A percentile compares a stretch with the other conserved stretches of the same genome.
phyloP scores from a whole-genome alignment of 2,329 filamentous ascomycete genomes.

The Westerdykella ornata region DNA sequence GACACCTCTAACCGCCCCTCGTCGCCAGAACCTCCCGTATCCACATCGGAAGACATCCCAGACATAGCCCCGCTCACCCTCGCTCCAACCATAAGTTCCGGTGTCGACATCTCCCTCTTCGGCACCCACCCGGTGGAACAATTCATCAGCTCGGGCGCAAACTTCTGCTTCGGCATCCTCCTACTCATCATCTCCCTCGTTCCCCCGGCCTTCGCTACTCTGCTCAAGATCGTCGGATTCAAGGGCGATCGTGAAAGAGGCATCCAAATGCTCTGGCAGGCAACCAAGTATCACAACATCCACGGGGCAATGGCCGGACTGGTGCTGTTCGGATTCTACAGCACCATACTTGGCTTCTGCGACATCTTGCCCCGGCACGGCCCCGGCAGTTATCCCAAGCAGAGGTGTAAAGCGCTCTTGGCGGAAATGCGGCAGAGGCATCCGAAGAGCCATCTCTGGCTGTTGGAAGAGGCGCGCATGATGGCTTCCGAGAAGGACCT shows the following conservation, averaged over 20 bases:
- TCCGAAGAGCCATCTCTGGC: constrained; percentile 77
- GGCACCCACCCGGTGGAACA: constrained; percentile 66
- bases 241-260: constrained; percentile 79
- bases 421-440: constrained; percentile 69
- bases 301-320: constrained; percentile 88
- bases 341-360: constrained; percentile 74
- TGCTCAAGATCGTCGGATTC: constrained; percentile 86
- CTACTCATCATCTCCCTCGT: constrained; percentile 86
- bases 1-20: constrained; percentile 7
- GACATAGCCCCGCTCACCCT: constrained; percentile 29
- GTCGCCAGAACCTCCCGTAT: constrained; percentile 4
- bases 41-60: constrained; percentile 20
- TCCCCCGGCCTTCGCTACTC: constrained; percentile 79
- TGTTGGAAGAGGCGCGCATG: constrained; percentile 79
- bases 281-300: constrained; percentile 76
- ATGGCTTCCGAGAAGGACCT: constrained; percentile 61
- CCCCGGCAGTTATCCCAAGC: constrained; percentile 60
- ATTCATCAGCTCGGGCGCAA: constrained; percentile 83
- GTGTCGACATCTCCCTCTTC: constrained; percentile 58
- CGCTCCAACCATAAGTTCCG: constrained; percentile 34
- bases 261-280: constrained; percentile 82
- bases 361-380: constrained; percentile 70
- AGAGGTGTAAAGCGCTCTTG: constrained; percentile 61
- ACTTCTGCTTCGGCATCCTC: constrained; percentile 82
- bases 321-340: constrained; percentile 78